Evolutionary conservation across 1,284 basidiomycete species (phyloP), one percentile per base, ranked within the genome.

Genomic region (Rhodotorula sp.): DNA sequence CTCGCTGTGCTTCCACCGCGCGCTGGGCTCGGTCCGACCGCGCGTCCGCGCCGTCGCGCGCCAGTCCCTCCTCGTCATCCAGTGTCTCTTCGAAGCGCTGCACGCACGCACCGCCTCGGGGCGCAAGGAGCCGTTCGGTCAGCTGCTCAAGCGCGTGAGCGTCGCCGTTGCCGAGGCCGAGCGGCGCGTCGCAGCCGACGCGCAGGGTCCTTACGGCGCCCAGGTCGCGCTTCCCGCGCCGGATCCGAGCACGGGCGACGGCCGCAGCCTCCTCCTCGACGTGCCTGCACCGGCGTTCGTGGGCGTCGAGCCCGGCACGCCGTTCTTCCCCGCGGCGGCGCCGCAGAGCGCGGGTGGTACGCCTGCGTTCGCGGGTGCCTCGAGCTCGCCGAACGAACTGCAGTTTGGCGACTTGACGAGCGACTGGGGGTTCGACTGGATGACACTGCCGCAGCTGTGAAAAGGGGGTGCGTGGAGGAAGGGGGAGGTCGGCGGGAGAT

Each of bases 61-160:
- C 25, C 75, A 76, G 61, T 69, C 60, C 32, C 37, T 72, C 21
- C 67, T 70, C 37, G 70, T 69, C 60, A 64, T 74, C 17, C 62
- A 64, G 48, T 69, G 69, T n/a, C 56, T 76, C 50, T 71, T 69
- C 44, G 66, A 76, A 36, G 71, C 71, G 55, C 34, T 71, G 21
- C 64, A 74, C 55, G 64, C 63, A 10, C 32, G 63, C 5, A 46
- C 51, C 17, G 32, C 57, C 1, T 55, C n/a, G 46, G 22, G 19
- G 3, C 66, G 37, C 22, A 58, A 56, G 34, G 70, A 71, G 39
- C 54, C 57, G 51, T 74, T 67, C 51, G 72, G 67, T 3, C 72
- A 66, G 22, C 55, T 76, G 12, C 70, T 76, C 61, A 74, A 76
- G 53, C 67, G 72, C 27, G 68, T 72, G 50, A 69, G 70, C 3